Percentiles rank a stretch among this genome's conserved stretches.
Evolutionary conservation across 208 protist genomes (phyloP).

Genomic region (Trypanosoma melophagium): DNA sequence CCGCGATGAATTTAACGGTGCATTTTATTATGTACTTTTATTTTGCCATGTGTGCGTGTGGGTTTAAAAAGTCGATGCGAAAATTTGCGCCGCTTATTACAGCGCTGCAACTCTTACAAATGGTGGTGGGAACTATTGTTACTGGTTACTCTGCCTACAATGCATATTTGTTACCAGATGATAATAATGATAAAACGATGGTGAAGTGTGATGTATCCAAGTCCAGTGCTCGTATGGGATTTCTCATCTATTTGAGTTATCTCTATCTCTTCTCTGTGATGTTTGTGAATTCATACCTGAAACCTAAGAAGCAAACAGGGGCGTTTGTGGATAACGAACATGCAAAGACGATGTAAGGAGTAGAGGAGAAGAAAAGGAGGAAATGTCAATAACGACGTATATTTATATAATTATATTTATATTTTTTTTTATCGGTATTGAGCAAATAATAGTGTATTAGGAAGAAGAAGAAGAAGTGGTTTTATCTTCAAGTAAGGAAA

Average conservation of each 20-base stretch:
- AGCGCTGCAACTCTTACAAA: conserved; percentile 88
- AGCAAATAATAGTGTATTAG: conserved; percentile 5
- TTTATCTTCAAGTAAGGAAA: too few relatives aligned
- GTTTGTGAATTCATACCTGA: conserved; percentile 79
- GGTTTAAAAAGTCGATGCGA: conserved; percentile 56
- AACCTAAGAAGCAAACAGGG: conserved; percentile 13
- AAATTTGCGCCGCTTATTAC: conserved; percentile 82
- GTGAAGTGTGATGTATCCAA: conserved; percentile 34
- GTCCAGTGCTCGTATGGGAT: conserved; percentile 55
- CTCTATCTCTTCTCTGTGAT: conserved; percentile 89
- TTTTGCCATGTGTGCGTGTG: conserved; percentile 79
- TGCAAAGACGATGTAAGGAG: conserved; percentile 9
- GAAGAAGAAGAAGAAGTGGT: conserved; percentile 24
- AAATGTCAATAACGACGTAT: background rate
- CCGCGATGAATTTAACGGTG: conserved; percentile 48
- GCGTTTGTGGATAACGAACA: background rate
- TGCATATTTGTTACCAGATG: conserved; percentile 29
- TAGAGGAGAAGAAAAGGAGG: conserved; percentile 25
- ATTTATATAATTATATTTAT: background rate
- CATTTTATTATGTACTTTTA: conserved; percentile 74
- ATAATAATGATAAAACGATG: background rate
- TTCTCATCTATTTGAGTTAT: conserved; percentile 91
- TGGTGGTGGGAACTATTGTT: conserved; percentile 88
- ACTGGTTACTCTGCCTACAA: conserved; percentile 58
- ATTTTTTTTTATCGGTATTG: background rate